Percentiles rank a stretch among this genome's conserved stretches.
phyloP scores from a whole-genome alignment of 345 rosid genomes.

The Draba incana region DNA sequence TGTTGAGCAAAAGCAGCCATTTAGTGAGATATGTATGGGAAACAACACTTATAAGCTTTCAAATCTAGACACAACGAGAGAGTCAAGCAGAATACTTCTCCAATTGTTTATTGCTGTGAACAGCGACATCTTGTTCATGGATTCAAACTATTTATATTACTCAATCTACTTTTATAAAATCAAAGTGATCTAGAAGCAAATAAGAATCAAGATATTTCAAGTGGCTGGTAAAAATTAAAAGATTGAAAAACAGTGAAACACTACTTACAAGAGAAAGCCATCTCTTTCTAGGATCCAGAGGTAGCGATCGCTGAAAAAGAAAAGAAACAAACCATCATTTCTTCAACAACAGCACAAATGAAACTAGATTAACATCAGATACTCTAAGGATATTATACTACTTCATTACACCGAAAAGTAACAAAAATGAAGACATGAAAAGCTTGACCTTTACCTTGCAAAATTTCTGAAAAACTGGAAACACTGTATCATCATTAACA shows the following conservation, averaged over 20 bases:
- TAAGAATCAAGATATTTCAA: background rate
- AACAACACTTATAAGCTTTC: background rate
- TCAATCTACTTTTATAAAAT: background rate
- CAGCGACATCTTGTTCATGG: background rate
- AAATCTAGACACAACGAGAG: conserved; percentile 1
- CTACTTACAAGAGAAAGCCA: conserved; percentile 68
- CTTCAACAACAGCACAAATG: background rate
- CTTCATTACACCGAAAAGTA: background rate
- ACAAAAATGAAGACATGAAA: conserved; percentile 15
- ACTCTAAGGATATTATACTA: background rate
- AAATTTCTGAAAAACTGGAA: conserved; percentile 65
- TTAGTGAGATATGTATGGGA: background rate
- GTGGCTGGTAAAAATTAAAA: conserved; percentile 6
- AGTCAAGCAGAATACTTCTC: background rate
- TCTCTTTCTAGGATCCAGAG: conserved; percentile 61
- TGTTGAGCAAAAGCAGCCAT: conserved; percentile 2
- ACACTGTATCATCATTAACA: conserved; percentile 68
- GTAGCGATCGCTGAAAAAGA: conserved; percentile 67
- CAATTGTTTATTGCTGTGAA: background rate
- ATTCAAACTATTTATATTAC: background rate
- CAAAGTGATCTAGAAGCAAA: background rate
- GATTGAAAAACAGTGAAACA: background rate
- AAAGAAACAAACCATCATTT: background rate
- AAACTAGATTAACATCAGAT: background rate
- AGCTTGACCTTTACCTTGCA: conserved; percentile 68